These are phyloP conservation scores for Umbelopsis sp. DNA, from an alignment of 371 early-diverging fungal species.

Conservation along the genomic window DNA sequence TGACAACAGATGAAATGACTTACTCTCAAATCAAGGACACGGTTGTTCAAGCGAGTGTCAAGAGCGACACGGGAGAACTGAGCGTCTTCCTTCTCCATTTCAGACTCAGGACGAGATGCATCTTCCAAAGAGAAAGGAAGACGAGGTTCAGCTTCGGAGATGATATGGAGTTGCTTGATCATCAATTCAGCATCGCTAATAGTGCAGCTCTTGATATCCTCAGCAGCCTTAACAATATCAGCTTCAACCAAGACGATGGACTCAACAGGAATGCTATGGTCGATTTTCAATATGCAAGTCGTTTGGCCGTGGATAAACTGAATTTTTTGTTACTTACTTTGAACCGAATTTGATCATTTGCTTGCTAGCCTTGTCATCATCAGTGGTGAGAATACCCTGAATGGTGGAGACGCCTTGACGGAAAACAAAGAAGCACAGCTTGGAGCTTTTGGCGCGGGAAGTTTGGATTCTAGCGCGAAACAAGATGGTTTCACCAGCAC, in stretches of 20 bases:
- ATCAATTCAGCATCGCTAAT: constrained; percentile 89
- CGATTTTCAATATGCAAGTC: background rate
- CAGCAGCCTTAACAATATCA: constrained; percentile 75
- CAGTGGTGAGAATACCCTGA: constrained; percentile 79
- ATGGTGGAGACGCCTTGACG: constrained; percentile 89
- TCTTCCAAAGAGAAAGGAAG: constrained; percentile 98
- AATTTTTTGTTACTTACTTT: constrained; percentile 39
- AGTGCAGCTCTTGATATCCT: constrained; percentile 91
- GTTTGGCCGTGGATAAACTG: background rate
- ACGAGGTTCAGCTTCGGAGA: constrained; percentile 78
- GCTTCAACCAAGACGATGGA: constrained; percentile 90
- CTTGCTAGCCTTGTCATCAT: constrained; percentile 83
- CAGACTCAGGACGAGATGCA: constrained; percentile 87
- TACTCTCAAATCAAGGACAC: constrained; percentile 92
- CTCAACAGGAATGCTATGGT: constrained; percentile 78
- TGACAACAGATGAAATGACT: background rate
- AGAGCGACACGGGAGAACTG: constrained; percentile 82
- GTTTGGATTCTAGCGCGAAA: constrained; percentile 92
- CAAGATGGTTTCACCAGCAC: constrained; percentile 77
- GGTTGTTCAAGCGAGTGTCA: constrained; percentile 96
- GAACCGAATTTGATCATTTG: constrained; percentile 93
- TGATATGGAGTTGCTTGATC: constrained; percentile 74
- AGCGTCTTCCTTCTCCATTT: constrained; percentile 72
- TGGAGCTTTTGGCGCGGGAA: constrained; percentile 85
- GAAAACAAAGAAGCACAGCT: constrained; percentile 92